Evolutionary conservation across 805 yeast species (phyloP).

Genomic region (Metschnikowia henanensis): DNA sequence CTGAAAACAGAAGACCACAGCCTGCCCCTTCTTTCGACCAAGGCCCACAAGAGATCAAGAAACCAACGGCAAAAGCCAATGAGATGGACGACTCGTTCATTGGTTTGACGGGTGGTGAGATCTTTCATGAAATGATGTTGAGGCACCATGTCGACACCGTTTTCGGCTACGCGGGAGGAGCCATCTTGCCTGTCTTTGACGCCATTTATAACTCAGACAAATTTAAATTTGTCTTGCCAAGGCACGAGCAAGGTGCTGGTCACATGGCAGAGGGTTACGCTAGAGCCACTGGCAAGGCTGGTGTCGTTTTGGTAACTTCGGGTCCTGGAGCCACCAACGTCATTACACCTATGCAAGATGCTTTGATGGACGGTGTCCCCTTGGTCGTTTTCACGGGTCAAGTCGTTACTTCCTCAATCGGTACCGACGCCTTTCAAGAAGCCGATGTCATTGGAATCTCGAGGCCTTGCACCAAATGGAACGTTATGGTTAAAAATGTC

Average conservation of each 20-base stretch:
- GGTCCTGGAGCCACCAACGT: slow-evolving; percentile 99
- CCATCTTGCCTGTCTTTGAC: slow-evolving; percentile 95
- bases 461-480: slow-evolving; percentile 98
- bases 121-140: slow-evolving; percentile 98
- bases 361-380: slow-evolving; percentile 96
- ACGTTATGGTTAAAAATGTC: slow-evolving; percentile 94
- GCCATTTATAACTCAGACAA: slow-evolving; percentile 91
- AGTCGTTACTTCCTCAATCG: slow-evolving; percentile 93
- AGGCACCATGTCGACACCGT: slow-evolving; percentile 94
- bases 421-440: slow-evolving; percentile 99
- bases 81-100: slow-evolving; percentile 82
- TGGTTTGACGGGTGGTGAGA: slow-evolving; percentile 97
- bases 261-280: slow-evolving; percentile 99
- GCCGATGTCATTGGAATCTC: slow-evolving; percentile 98
- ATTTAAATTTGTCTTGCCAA: slow-evolving; percentile 88
- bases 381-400: slow-evolving; percentile 97
- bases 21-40: slow-evolving; percentile 56
- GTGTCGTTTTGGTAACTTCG: slow-evolving; percentile 97
- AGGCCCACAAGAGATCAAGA: slow-evolving; percentile 18
- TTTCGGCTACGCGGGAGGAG: slow-evolving; percentile 99
- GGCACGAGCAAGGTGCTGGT: slow-evolving; percentile 99
- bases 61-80: slow-evolving; percentile 4
- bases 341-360: slow-evolving; percentile 98
- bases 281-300: slow-evolving; percentile 92
- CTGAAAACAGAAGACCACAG: slow-evolving; percentile 32